These are phyloP conservation scores for Solanum commersonii DNA, from an alignment of 257 asterid genomes.

Conservation along the genomic window DNA sequence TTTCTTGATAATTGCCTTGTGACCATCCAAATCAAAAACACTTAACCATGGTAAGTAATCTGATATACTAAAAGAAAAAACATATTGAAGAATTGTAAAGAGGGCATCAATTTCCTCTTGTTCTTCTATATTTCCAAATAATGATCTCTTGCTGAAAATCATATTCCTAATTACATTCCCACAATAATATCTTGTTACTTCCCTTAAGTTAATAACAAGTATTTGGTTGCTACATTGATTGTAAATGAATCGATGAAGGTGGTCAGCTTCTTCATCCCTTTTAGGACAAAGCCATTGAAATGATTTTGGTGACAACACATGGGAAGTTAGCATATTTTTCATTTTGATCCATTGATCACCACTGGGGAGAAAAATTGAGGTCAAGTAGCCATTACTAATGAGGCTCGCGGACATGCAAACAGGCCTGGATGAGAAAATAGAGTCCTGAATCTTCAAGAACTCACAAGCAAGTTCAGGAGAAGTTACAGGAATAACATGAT, in stretches of 20 bases:
- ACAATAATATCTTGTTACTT: background rate
- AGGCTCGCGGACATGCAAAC: background rate
- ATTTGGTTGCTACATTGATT: background rate
- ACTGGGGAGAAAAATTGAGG: background rate
- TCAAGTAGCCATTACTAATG: background rate
- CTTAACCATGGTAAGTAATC: background rate
- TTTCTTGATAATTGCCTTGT: background rate
- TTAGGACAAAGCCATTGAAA: background rate
- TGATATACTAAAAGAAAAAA: background rate
- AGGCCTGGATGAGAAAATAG: constrained; percentile 1
- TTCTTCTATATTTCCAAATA: background rate
- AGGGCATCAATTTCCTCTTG: background rate
- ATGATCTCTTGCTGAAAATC: background rate
- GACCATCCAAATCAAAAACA: background rate
- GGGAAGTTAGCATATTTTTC: background rate
- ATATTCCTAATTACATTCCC: constrained; percentile 1
- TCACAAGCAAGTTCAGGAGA: constrained; percentile 20
- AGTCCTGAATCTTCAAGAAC: constrained; percentile 10
- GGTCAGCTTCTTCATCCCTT: constrained; percentile 3
- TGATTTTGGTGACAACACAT: background rate
- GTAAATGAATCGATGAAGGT: background rate
- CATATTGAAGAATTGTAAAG: background rate
- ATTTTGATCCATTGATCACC: constrained; percentile 7
- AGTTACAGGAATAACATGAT: constrained; percentile 1
- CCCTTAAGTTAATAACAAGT: background rate